phyloP scores from a whole-genome alignment of 495 filamentous ascomycete species.

The Zalerion maritima region DNA sequence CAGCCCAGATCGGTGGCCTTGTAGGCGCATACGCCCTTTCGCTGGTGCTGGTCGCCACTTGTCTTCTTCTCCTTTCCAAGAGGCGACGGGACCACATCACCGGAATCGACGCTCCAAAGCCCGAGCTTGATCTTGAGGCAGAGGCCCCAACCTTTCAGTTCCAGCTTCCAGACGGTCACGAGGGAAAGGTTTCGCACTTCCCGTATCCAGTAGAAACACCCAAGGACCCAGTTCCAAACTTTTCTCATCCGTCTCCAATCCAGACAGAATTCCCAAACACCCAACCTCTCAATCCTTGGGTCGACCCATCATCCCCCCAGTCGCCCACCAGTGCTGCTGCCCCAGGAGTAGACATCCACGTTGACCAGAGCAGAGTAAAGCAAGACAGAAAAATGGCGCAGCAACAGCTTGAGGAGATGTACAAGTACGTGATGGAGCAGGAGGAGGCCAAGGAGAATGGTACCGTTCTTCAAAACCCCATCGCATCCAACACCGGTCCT shows the following conservation, averaged over 20 bases:
- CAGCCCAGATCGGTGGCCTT: slow-evolving; percentile 63
- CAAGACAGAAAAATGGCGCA: slow-evolving; percentile 58
- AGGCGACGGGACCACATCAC: slow-evolving; percentile 24
- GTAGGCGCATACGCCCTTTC: slow-evolving; percentile 65
- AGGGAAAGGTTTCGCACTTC: slow-evolving; percentile 4
- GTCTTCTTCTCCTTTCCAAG: slow-evolving; percentile 41
- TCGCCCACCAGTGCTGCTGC: slow-evolving; percentile 23
- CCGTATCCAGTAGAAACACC: slow-evolving; percentile 11
- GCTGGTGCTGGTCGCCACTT: slow-evolving; percentile 48
- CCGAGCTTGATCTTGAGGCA: no score
- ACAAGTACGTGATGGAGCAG: slow-evolving; percentile 81
- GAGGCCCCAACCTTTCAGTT: slow-evolving; percentile 22
- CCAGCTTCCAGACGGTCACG: slow-evolving; percentile 18
- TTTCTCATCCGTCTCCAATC: slow-evolving; percentile 30
- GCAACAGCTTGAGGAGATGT: slow-evolving; percentile 74
- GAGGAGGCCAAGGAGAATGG: slow-evolving; percentile 52
- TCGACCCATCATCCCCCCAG: no score
- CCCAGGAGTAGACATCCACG: slow-evolving; percentile 25
- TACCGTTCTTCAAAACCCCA: slow-evolving; percentile 17
- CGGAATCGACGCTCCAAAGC: slow-evolving; percentile 18
- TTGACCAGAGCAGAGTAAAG: slow-evolving; percentile 63
- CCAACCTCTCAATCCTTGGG: no score
- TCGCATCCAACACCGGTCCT: slow-evolving; percentile 12
- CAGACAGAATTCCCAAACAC: slow-evolving; percentile 28
- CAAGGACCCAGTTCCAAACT: slow-evolving; percentile 28